phyloP scores from a whole-genome alignment of 257 asterid genomes.

The Solanum virginianum region DNA sequence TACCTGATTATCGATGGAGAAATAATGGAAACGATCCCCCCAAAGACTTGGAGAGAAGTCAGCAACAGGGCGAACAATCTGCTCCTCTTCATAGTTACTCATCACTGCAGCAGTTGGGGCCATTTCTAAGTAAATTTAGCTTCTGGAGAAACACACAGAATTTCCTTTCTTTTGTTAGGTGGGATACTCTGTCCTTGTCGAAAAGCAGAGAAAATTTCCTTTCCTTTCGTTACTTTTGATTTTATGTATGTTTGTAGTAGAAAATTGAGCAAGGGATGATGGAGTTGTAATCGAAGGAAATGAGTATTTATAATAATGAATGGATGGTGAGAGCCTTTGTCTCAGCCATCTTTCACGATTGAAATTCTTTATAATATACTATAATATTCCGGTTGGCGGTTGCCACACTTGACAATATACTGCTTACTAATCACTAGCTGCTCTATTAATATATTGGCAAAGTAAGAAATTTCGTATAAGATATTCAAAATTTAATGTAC shows the following conservation, averaged over 20 bases:
- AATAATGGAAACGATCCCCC: too few species aligned
- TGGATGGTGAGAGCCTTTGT: background rate
- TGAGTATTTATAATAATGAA: background rate
- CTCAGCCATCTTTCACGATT: background rate
- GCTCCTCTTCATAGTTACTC: too few species aligned
- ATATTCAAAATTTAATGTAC: too few species aligned
- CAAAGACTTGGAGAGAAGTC: too few species aligned
- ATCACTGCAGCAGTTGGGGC: too few species aligned
- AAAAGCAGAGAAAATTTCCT: background rate
- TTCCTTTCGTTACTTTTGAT: background rate
- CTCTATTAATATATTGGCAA: background rate
- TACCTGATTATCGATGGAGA: too few species aligned
- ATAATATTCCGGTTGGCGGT: background rate
- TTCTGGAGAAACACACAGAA: too few species aligned
- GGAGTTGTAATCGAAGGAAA: background rate
- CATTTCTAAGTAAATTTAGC: too few species aligned
- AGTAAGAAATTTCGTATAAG: too few species aligned
- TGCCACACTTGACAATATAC: background rate
- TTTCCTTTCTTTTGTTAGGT: too few species aligned
- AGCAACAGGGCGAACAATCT: too few species aligned
- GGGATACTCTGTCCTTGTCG: too few species aligned
- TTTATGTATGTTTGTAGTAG: background rate
- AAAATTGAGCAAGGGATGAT: background rate
- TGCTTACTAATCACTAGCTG: background rate
- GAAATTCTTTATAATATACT: background rate